Evolutionary conservation across 164 flowering plant species (phyloP).

Genomic region (Aristolochia contorta): DNA sequence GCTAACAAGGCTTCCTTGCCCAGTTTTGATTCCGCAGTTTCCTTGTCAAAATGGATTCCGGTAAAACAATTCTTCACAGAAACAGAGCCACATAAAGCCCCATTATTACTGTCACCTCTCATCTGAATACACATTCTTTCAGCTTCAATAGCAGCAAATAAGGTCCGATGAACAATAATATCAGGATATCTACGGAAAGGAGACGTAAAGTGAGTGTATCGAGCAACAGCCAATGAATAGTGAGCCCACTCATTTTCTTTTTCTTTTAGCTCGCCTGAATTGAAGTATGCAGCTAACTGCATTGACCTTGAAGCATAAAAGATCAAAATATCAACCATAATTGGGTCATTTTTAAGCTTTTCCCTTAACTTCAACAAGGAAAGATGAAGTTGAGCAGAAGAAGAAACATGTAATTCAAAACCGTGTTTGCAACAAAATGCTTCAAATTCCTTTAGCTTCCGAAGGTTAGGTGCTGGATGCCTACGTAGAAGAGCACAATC

Average conservation of each 20-base stretch:
- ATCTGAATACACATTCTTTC: slow-evolving; percentile 40
- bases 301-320: slow-evolving; percentile 73
- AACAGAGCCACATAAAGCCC: slow-evolving; percentile 5
- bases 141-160: slow-evolving; percentile 76
- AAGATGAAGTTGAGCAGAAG: slow-evolving; percentile 54
- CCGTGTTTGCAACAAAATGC: slow-evolving; percentile 70
- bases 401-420: slow-evolving; percentile 62
- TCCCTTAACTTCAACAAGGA: slow-evolving; percentile 54
- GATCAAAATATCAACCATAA: slow-evolving; percentile 56
- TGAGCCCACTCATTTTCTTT: slow-evolving; percentile 56
- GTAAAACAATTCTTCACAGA: slow-evolving; percentile 37
- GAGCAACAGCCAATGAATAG: slow-evolving; percentile 75
- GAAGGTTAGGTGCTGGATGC: slow-evolving; percentile 77
- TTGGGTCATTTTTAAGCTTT: slow-evolving; percentile 58
- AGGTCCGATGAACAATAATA: slow-evolving; percentile 78
- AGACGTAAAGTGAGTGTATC: slow-evolving; percentile 92
- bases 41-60: slow-evolving; percentile 45
- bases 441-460: slow-evolving; percentile 77
- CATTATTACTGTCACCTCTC: slow-evolving; percentile 10
- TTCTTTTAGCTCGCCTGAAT: slow-evolving; percentile 53
- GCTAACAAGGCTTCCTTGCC: slow-evolving; percentile 48
- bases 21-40: slow-evolving; percentile 39
- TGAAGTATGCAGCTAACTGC: slow-evolving; percentile 81
- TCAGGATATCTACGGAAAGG: slow-evolving; percentile 93
- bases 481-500: slow-evolving; percentile 69